A percentile compares a stretch with the other conserved stretches of the same genome.
Conservation (phyloP, 257 asterid species). For the Solanum pimpinellifolium region DNA sequence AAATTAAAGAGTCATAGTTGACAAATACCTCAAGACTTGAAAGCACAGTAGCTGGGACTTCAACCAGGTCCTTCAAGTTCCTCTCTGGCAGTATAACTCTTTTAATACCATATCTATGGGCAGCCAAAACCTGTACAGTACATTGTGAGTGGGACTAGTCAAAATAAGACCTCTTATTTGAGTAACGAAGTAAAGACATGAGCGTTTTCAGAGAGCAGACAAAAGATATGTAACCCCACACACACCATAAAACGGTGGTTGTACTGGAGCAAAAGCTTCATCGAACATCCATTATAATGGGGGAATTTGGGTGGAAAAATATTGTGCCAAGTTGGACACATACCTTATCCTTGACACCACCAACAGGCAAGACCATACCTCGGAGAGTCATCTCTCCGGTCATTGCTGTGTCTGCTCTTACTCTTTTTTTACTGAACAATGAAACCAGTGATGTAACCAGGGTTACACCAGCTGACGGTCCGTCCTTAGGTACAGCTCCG, state of each 20-base stretch:
- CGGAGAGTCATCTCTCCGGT: slow-evolving; percentile 97
- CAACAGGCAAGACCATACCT: slow-evolving; percentile 95
- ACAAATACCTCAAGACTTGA: slow-evolving; percentile 67
- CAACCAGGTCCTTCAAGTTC: slow-evolving; percentile 86
- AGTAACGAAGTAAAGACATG: background rate
- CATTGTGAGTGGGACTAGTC: background rate
- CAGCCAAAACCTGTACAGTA: slow-evolving; percentile 78
- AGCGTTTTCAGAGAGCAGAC: background rate
- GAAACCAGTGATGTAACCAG: slow-evolving; percentile 97
- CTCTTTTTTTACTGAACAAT: slow-evolving; percentile 82
- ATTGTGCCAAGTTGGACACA: slow-evolving; percentile 5
- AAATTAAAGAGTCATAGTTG: background rate
- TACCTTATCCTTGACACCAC: slow-evolving; percentile 99
- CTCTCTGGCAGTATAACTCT: slow-evolving; percentile 94
- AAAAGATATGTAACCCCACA: background rate
- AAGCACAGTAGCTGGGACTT: slow-evolving; percentile 87
- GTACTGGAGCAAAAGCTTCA: background rate
- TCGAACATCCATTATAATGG: background rate
- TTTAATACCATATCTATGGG: slow-evolving; percentile 90
- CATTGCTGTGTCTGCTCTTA: slow-evolving; percentile 98
- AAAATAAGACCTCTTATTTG: background rate
- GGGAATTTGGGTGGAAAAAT: background rate
- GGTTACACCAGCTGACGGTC: slow-evolving; percentile 99
- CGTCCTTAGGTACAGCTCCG: slow-evolving; percentile 98
- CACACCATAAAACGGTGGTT: background rate